Evolutionary conservation across 306 rosid genomes (phyloP).

Genomic region (Benincasa hispida): DNA sequence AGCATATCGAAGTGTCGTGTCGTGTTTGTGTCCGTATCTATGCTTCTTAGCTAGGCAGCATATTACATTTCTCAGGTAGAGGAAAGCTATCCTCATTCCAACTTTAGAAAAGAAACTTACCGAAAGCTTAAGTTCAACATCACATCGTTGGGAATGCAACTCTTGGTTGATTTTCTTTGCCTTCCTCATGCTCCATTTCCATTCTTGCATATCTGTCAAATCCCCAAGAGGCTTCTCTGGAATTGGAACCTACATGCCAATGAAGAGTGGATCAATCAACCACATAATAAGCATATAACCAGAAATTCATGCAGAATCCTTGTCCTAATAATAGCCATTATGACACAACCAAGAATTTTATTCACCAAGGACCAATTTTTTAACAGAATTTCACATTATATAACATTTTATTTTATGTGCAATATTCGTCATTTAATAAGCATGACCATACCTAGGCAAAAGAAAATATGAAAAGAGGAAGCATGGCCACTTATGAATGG

Average conservation of each 20-base stretch:
- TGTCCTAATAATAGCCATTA: neutral
- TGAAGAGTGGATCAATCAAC: neutral
- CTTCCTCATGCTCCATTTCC: constrained; percentile 64
- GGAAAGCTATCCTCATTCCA: neutral
- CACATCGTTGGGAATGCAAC: constrained; percentile 81
- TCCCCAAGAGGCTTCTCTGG: constrained; percentile 69
- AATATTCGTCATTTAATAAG: neutral
- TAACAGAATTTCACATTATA: neutral
- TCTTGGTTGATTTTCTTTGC: constrained; percentile 71
- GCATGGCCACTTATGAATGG: neutral
- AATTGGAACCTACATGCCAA: constrained; percentile 49
- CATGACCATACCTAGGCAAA: neutral
- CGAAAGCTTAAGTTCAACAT: constrained; percentile 74
- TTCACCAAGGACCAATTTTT: neutral
- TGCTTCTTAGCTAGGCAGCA: neutral
- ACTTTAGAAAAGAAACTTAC: constrained; percentile 33
- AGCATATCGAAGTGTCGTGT: too few species aligned
- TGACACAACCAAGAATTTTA: neutral
- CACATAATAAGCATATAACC: neutral
- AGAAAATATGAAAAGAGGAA: neutral
- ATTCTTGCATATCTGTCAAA: constrained; percentile 55
- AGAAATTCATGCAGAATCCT: neutral
- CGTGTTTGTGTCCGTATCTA: too few species aligned
- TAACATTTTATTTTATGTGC: neutral
- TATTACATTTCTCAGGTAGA: neutral